Evolutionary conservation across 2,329 filamentous ascomycete genomes (phyloP).

Genomic region (Sordariomycetes sp.): DNA sequence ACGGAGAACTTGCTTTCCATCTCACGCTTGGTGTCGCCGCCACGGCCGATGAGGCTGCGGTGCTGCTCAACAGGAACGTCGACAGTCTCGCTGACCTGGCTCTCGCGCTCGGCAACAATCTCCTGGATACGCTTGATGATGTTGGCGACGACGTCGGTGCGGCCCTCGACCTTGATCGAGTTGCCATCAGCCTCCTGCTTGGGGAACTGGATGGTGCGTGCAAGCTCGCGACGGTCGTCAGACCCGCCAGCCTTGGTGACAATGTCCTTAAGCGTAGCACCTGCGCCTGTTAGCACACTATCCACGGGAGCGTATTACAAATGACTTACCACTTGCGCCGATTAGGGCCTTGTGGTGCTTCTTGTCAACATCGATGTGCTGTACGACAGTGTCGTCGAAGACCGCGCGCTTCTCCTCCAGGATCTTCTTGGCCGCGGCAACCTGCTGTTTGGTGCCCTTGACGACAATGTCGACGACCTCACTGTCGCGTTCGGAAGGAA

Average conservation of each 20-base stretch:
- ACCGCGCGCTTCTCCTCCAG: conserved; percentile 77
- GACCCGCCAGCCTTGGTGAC: conserved; percentile 84
- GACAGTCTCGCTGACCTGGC: conserved; percentile 66
- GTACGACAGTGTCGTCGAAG: conserved; percentile 82
- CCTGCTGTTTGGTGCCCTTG: conserved; percentile 85
- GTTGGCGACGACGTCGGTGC: conserved; percentile 75
- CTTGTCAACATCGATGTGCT: conserved; percentile 83
- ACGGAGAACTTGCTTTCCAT: conserved; percentile 83
- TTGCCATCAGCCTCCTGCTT: conserved; percentile 77
- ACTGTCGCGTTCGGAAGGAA: conserved; percentile 71
- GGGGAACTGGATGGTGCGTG: conserved; percentile 90
- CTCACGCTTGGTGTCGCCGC: conserved; percentile 76
- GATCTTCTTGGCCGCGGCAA: conserved; percentile 84
- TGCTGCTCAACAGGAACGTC: conserved; percentile 89
- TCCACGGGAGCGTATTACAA: conserved; percentile 1
- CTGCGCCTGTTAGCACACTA: conserved; percentile 28
- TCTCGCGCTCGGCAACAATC: conserved; percentile 76
- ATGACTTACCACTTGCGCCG: conserved; percentile 68
- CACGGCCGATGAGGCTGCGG: conserved; percentile 80
- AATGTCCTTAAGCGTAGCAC: conserved; percentile 76
- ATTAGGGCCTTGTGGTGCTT: conserved; percentile 89
- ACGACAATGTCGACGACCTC: conserved; percentile 78
- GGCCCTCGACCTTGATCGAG: conserved; percentile 81
- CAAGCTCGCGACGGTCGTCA: conserved; percentile 72
- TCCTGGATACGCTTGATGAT: conserved; percentile 75